Evolutionary conservation across 495 filamentous ascomycete species (phyloP).

Genomic region (Eremomyces bilateralis): DNA sequence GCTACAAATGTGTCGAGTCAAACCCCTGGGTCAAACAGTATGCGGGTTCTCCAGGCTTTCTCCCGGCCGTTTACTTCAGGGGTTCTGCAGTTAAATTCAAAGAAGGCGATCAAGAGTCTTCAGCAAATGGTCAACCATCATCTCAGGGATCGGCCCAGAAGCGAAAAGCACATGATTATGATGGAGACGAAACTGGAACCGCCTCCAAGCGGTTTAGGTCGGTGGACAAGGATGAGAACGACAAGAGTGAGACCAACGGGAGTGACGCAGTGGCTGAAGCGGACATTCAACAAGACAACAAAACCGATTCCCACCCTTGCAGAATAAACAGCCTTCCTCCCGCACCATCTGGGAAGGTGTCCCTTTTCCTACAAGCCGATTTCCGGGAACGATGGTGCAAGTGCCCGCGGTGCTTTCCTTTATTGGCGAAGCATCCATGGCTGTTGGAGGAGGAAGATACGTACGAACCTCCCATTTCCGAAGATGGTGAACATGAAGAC

Average conservation of each 20-base stretch:
- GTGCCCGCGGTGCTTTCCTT: conserved; percentile 56
- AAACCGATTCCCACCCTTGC: not conserved
- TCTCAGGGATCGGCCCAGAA: too few relatives aligned
- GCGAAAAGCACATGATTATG: conserved; percentile 48
- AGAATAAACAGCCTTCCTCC: conserved; percentile 22
- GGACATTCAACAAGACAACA: conserved; percentile 7
- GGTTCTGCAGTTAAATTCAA: not conserved
- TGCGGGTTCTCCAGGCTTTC: conserved; percentile 62
- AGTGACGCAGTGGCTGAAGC: conserved; percentile 1
- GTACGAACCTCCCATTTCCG: conserved; percentile 74
- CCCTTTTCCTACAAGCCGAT: conserved; percentile 52
- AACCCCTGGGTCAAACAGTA: conserved; percentile 86
- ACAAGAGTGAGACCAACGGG: not conserved
- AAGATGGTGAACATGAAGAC: conserved; percentile 24
- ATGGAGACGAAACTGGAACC: conserved; percentile 4
- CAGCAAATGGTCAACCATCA: too few relatives aligned
- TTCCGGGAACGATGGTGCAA: conserved; percentile 65
- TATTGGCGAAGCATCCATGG: conserved; percentile 43
- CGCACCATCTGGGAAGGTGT: conserved; percentile 34
- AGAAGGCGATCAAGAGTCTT: conserved; percentile 10
- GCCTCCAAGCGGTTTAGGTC: conserved; percentile 2
- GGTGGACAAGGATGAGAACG: conserved; percentile 7
- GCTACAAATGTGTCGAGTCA: conserved; percentile 78
- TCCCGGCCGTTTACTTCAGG: conserved; percentile 38
- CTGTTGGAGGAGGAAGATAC: conserved; percentile 84